Conservation (phyloP, 2,329 filamentous ascomycete species). For the Dactylella cylindrospora region DNA sequence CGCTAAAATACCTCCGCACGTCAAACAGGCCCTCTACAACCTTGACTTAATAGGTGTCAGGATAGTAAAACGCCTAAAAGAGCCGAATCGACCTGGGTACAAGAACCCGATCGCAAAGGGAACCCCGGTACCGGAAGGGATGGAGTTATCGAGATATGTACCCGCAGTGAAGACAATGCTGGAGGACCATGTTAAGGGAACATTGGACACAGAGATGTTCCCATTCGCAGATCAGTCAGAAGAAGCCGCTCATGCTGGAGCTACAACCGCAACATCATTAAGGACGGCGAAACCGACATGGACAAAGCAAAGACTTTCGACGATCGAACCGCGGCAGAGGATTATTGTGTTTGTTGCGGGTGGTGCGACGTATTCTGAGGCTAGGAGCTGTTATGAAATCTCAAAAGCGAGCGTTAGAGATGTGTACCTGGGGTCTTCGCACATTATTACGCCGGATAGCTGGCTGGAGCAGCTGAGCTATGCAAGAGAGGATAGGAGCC, state of each 20-base stretch:
- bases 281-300: conserved; percentile 92
- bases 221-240: conserved; percentile 73
- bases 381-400: conserved; percentile 84
- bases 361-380: conserved; percentile 89
- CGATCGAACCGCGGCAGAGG: conserved; percentile 79
- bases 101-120: conserved; percentile 51
- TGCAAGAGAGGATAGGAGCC: conserved; percentile 71
- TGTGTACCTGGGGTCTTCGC: conserved; percentile 82
- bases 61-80: conserved; percentile 72
- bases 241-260: conserved; percentile 62
- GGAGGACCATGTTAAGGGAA: conserved; percentile 69
- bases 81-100: conserved; percentile 58
- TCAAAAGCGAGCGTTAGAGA: conserved; percentile 72
- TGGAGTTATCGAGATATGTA: conserved; percentile 82
- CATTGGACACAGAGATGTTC: conserved; percentile 67
- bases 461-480: conserved; percentile 83
- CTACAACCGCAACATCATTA: conserved; percentile 70
- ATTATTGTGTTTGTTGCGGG: conserved; percentile 94
- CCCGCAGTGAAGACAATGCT: conserved; percentile 80
- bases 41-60: conserved; percentile 79
- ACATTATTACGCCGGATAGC: conserved; percentile 84
- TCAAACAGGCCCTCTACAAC: conserved; percentile 73
- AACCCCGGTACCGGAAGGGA: conserved; percentile 68
- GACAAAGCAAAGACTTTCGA: conserved; percentile 77
- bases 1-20: conserved; percentile 71